phyloP scores from a whole-genome alignment of 108 stramenopile genomes.

The Skeletonema marinoi region DNA sequence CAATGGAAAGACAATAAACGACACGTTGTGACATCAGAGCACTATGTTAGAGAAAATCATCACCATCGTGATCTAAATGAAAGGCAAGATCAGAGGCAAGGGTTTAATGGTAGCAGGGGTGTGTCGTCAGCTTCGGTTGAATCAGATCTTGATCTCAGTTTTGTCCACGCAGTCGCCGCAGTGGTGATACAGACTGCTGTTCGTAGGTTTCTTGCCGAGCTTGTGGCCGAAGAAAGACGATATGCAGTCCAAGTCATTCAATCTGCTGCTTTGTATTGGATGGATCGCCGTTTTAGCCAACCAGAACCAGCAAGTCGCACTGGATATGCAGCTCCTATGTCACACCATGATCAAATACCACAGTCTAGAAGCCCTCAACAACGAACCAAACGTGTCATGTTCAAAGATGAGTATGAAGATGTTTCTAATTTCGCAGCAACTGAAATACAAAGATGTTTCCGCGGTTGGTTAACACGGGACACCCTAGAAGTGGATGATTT shows the following conservation, averaged over 20 bases:
- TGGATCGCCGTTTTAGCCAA: not conserved
- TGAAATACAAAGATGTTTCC: slow-evolving; percentile 49
- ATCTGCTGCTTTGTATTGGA: slow-evolving; percentile 25
- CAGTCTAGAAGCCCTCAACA: not conserved
- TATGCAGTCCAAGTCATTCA: slow-evolving; percentile 47
- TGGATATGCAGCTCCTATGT: not conserved
- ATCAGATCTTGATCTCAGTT: slow-evolving; percentile 44
- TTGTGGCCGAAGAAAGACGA: slow-evolving; percentile 30
- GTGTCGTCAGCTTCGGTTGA: slow-evolving; percentile 29
- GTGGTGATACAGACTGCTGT: slow-evolving; percentile 81
- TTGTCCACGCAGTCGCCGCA: slow-evolving; percentile 77
- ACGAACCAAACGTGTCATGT: slow-evolving; percentile 33
- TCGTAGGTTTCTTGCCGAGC: slow-evolving; percentile 70
- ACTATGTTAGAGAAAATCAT: slow-evolving; percentile 29
- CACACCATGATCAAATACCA: not conserved
- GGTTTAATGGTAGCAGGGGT: not conserved
- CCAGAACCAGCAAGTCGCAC: not conserved
- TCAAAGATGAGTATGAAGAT: slow-evolving; percentile 30
- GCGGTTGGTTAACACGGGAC: slow-evolving; percentile 47
- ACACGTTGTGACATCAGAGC: slow-evolving; percentile 22
- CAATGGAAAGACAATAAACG: slow-evolving; percentile 21
- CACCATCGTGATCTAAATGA: slow-evolving; percentile 16
- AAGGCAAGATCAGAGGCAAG: slow-evolving; percentile 2
- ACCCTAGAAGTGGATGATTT: slow-evolving; percentile 45
- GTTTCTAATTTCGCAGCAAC: slow-evolving; percentile 24